These are phyloP conservation scores for Cicer arietinum DNA, from an alignment of 306 rosid species.

Conservation along the genomic window DNA sequence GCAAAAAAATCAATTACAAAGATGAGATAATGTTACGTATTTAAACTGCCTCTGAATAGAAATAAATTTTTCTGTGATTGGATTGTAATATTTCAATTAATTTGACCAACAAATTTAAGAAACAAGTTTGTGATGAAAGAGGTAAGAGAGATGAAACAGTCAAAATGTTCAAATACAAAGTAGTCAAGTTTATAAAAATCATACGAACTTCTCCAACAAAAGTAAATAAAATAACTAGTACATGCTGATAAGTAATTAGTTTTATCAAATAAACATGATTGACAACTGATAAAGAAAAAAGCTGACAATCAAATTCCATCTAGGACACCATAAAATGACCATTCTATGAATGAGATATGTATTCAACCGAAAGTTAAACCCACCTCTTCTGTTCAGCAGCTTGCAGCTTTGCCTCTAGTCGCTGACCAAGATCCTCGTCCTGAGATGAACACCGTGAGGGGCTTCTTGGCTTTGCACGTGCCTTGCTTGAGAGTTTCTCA, in stretches of 20 bases:
- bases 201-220: conserved; percentile 4
- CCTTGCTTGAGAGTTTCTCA: conserved; percentile 82
- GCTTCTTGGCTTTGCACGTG: conserved; percentile 85
- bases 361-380: conserved; percentile 10
- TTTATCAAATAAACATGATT: not conserved
- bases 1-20: not conserved
- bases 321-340: not conserved
- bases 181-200: conserved; percentile 11
- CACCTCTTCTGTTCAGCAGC: conserved; percentile 96
- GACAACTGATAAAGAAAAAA: not conserved
- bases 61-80: not conserved
- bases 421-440: conserved; percentile 82
- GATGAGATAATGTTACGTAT: not conserved
- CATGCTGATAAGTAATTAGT: conserved; percentile 2
- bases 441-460: conserved; percentile 69
- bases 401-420: conserved; percentile 89
- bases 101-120: not conserved
- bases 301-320: not conserved
- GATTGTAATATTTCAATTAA: not conserved
- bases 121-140: conserved; percentile 7
- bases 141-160: not conserved
- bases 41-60: not conserved
- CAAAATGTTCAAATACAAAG: conserved; percentile 5
- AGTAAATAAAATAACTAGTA: not conserved
- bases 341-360: conserved; percentile 6